Evolutionary conservation across 768 basidiomycete species (phyloP), one percentile per base, ranked within the genome.

Genomic region (Tylopilus subfusipes): DNA sequence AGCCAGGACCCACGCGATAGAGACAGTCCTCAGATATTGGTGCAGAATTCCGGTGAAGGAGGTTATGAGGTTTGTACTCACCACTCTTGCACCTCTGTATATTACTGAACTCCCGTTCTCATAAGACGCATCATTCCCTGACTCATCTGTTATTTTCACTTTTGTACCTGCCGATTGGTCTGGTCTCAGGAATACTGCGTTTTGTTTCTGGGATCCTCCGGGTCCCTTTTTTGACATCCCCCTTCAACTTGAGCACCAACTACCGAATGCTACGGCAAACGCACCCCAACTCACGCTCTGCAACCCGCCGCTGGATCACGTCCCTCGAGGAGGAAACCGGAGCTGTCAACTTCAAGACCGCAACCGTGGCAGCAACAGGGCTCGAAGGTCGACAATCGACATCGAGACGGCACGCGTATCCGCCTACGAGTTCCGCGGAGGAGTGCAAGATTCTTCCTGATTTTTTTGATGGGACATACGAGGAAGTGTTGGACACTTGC

Each of bases 291-390:
- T 72, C 81, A 3, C 71, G 73, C n/a, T 76, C 80, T 16, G 85
- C 82, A 0, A 78, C 82, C 0, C 90, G 90, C 57, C 77, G 85
- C 25, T 93, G 90, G 87, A 76, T 95, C 18, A 79, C 84, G 21
- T 82, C 85, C 29, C 77, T 94, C 5, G 91, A 95, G 67, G 90
- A 93, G 55, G 88, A 91, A 66, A 92, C 90, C 0, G 90, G 91
- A 5, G 90, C 89, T 0, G 72, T 84, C 16, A 82, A 76, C 52
- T 73, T 86, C 42, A 79, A 79, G 45, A 68, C 72, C 11, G 57
- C 65, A 12, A 71, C 73, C 8, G 62, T 70, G 19, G 66, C 74
- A 16, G 69, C 73, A 16, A 64, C 72, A n/a, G 71, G 72, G 18
- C 68, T 76, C 9, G 76, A 76, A 1, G 70, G 58, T 12, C 72